These are phyloP conservation scores for Stephanodiscus minutulus DNA, from an alignment of 108 stramenopile genomes.

Conservation along the genomic window DNA sequence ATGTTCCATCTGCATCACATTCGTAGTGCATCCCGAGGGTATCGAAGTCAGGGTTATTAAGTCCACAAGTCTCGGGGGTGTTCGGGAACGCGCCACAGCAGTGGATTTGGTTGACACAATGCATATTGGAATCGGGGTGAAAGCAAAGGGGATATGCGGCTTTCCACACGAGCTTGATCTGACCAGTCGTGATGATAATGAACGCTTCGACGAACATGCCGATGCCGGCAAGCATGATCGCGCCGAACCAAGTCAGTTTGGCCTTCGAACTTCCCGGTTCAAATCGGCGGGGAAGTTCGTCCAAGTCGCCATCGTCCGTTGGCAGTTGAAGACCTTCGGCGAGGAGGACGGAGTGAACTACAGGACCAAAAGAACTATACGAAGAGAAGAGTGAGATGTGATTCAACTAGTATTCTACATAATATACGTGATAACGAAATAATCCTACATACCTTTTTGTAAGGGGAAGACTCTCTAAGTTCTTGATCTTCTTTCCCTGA, in stretches of 20 bases:
- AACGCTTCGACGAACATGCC: conserved; percentile 30
- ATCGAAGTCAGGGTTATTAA: too few relatives aligned
- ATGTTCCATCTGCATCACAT: conserved; percentile 14
- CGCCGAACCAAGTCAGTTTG: conserved; percentile 21
- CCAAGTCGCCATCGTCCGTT: not conserved
- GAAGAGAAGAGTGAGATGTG: conserved; percentile 3
- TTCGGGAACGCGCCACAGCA: not conserved
- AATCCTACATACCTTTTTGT: not conserved
- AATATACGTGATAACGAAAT: not conserved
- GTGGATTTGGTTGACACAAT: not conserved
- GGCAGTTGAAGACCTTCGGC: conserved; percentile 14
- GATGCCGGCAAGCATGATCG: conserved; percentile 12
- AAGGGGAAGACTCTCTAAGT: not conserved
- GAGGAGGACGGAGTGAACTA: conserved; percentile 16
- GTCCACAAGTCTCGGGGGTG: not conserved
- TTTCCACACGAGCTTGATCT: conserved; percentile 20
- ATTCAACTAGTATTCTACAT: not conserved
- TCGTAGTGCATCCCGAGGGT: not conserved
- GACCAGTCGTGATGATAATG: conserved; percentile 24
- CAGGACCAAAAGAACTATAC: not conserved
- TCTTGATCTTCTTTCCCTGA: not conserved
- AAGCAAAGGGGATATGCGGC: conserved; percentile 7
- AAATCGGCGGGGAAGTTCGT: not conserved
- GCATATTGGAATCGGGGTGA: not conserved
- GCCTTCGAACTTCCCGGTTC: conserved; percentile 7